Evolutionary conservation across 768 basidiomycete genomes (phyloP).

Genomic region (Naganishia onofrii): DNA sequence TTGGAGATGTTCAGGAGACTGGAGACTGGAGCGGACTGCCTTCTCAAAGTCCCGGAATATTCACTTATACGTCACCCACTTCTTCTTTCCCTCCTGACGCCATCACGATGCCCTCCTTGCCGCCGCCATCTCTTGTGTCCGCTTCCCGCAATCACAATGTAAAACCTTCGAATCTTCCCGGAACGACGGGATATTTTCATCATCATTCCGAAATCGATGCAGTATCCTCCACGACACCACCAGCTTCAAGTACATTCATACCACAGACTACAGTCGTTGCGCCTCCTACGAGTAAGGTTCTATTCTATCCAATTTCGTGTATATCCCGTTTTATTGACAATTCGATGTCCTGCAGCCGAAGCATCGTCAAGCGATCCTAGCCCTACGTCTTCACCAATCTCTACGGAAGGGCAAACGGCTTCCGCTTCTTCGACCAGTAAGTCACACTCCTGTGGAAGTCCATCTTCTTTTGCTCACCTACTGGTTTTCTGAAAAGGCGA

Average conservation of each 20-base stretch:
- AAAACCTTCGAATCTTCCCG: background rate
- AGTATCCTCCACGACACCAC: background rate
- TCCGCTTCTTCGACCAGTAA: background rate
- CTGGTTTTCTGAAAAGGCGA: background rate
- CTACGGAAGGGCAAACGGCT: background rate
- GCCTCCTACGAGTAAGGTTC: background rate
- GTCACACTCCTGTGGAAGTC: background rate
- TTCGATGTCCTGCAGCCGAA: background rate
- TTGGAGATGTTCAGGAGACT: background rate
- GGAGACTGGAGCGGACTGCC: background rate
- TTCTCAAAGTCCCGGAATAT: background rate
- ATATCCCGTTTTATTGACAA: background rate
- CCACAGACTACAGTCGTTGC: background rate
- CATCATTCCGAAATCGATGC: background rate
- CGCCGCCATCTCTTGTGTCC: background rate
- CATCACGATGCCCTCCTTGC: background rate
- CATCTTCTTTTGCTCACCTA: background rate
- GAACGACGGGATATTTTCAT: background rate
- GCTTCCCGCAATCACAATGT: background rate
- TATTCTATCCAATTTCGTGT: background rate
- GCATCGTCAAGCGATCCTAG: background rate
- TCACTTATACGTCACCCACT: background rate
- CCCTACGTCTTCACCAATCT: background rate
- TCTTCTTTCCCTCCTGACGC: background rate
- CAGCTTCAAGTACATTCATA: background rate